A percentile compares a stretch with the other conserved stretches of the same genome.
Conservation (phyloP, 371 early-diverging fungal species). For the Mucor sp. region DNA sequence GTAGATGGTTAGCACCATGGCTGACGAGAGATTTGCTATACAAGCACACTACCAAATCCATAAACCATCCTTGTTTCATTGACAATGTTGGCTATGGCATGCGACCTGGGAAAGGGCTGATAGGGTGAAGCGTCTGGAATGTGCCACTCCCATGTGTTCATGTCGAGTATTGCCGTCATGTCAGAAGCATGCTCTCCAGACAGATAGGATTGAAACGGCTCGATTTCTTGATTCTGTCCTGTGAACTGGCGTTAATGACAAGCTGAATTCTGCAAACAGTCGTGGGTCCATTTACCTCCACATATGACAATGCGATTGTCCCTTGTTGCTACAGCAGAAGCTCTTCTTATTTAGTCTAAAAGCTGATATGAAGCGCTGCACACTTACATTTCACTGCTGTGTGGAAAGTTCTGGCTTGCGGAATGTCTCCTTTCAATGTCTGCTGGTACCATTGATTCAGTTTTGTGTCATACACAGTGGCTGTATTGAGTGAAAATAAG, state of each 20-base stretch:
- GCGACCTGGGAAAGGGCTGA: conserved; percentile 39
- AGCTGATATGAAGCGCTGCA: too few relatives aligned
- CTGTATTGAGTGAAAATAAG: conserved; percentile 19
- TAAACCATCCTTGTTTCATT: conserved; percentile 33
- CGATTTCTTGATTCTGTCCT: conserved; percentile 30
- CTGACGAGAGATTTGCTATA: not conserved
- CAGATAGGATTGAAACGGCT: conserved; percentile 37
- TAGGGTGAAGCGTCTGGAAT: conserved; percentile 27
- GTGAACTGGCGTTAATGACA: not conserved
- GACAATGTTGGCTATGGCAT: conserved; percentile 26
- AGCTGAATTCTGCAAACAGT: not conserved
- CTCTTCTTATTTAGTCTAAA: not conserved
- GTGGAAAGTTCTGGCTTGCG: conserved; percentile 31
- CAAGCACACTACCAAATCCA: conserved; percentile 27
- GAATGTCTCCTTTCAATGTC: conserved; percentile 21
- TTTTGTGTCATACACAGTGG: conserved; percentile 21
- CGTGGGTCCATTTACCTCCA: conserved; percentile 15
- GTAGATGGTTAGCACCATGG: not conserved
- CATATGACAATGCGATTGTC: conserved; percentile 27
- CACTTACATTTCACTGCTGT: conserved; percentile 36
- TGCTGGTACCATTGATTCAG: conserved; percentile 24
- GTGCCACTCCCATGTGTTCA: conserved; percentile 28
- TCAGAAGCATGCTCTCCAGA: conserved; percentile 12
- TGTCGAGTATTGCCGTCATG: conserved; percentile 32
- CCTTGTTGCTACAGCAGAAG: conserved; percentile 7